Conservation (phyloP, 1,139 yeast genomes). For the Trichomonascaceae sp. region DNA sequence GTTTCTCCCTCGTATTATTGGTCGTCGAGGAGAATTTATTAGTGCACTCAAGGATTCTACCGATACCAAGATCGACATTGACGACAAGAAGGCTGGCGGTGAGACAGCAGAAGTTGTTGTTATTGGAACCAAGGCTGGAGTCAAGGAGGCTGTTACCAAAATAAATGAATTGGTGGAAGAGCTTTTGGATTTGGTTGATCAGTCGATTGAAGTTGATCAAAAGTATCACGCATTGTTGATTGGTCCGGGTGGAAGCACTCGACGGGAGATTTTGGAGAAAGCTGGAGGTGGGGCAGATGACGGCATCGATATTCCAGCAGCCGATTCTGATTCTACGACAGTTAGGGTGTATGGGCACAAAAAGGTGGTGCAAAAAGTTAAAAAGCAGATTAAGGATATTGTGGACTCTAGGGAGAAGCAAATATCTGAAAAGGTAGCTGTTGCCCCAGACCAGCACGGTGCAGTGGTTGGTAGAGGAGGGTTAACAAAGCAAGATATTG, state of each 20-base stretch:
- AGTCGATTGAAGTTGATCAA: constrained; percentile 63
- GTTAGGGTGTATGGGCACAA: constrained; percentile 74
- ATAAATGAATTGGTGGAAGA: constrained; percentile 62
- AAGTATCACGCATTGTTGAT: constrained; percentile 73
- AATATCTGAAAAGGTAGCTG: constrained; percentile 49
- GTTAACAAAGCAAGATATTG: constrained; percentile 62
- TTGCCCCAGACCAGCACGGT: constrained; percentile 73
- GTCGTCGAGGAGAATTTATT: constrained; percentile 80
- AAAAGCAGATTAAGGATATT: constrained; percentile 56
- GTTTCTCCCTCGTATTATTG: constrained; percentile 79
- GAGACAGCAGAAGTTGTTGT: constrained; percentile 53
- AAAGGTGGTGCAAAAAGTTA: constrained; percentile 62
- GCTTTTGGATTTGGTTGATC: constrained; percentile 58
- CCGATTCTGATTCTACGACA: constrained; percentile 51
- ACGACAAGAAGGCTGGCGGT: constrained; percentile 37
- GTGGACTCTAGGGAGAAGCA: constrained; percentile 63
- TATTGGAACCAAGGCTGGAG: constrained; percentile 75
- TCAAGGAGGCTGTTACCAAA: constrained; percentile 62
- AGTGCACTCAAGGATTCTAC: constrained; percentile 76
- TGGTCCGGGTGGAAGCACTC: constrained; percentile 73
- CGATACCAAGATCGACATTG: constrained; percentile 68
- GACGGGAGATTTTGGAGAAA: constrained; percentile 65
- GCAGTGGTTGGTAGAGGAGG: constrained; percentile 82
- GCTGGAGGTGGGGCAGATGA: constrained; percentile 62
- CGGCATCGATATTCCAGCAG: constrained; percentile 69